These are phyloP conservation scores for Paraphaeosphaeria sporulosa DNA, from an alignment of 2,329 filamentous ascomycete species.

Conservation along the genomic window DNA sequence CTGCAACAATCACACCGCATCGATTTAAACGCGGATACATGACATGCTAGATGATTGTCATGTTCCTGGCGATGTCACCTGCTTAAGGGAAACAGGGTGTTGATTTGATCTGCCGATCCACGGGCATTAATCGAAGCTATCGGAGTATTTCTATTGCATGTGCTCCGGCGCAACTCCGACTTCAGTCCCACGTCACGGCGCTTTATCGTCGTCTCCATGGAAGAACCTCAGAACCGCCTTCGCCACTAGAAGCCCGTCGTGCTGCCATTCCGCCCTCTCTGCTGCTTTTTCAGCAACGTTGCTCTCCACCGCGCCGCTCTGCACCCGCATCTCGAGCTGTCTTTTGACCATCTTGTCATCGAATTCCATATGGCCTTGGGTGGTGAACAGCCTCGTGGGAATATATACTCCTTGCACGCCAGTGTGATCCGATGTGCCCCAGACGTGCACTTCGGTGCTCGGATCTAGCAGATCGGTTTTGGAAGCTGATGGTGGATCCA, in stretches of 20 bases:
- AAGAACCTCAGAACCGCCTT: constrained; percentile 43
- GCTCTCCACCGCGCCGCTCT: constrained; percentile 52
- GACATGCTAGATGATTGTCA: neutral
- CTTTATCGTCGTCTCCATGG: constrained; percentile 41
- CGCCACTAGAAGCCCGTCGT: constrained; percentile 39
- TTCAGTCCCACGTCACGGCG: constrained; percentile 14
- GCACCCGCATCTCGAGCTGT: constrained; percentile 54
- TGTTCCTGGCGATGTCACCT: neutral
- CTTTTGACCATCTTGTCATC: constrained; percentile 56
- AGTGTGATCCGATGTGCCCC: constrained; percentile 56
- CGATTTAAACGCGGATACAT: neutral
- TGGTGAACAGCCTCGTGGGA: constrained; percentile 54
- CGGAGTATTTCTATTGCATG: neutral
- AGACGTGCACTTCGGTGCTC: constrained; percentile 57
- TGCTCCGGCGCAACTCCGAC: constrained; percentile 1
- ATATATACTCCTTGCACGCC: constrained; percentile 57
- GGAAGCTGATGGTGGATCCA: constrained; percentile 38
- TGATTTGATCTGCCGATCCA: neutral
- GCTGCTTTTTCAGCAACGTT: constrained; percentile 46
- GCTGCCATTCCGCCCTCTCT: constrained; percentile 41
- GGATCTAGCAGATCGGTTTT: constrained; percentile 33
- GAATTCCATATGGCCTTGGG: constrained; percentile 57
- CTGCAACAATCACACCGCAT: neutral
- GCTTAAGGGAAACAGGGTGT: neutral
- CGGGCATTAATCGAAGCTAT: neutral